Base-by-base conservation (phyloP, 2,329 filamentous ascomycete species). In the Apiospora saccharicola region DNA sequence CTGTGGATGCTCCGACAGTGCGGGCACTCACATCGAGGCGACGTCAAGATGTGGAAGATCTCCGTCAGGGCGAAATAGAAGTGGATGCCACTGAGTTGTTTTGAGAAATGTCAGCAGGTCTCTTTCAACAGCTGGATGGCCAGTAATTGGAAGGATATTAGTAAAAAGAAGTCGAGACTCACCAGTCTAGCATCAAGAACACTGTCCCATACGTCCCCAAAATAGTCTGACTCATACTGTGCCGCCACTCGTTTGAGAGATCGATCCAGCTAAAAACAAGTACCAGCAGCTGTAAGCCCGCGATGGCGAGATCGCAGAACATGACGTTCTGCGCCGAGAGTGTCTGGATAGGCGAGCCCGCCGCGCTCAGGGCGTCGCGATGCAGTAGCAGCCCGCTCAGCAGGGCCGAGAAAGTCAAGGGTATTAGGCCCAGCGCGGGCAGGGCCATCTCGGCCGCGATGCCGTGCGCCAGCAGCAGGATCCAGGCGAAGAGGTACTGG, bases 171-270 rank as follows among this genome's bases (percentile, higher is more conserved):
- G 24, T 16, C 19, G 16, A 22, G 13, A 26, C 67, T 37, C 12
- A 68, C 67, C 43, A 68, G n/a, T 68, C 67, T 24, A 47, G 19
- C 67, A 68, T 68, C 67, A 68, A 47, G 5, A 68, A 68, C 26
- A 68, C 67, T 1, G 67, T 68, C 12, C 67, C 41, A 14, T 68
- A 68, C 67, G 67, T 68, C n/a, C 67, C 67, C 67, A 68, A 10
- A 8, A 49, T 22, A 12, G 12, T 46, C 41, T 4, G 3, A 22
- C 67, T 37, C 22, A 13, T 16, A 8, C 26, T 5, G 12, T 24
- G 8, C 2, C 30, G 53, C 26, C 26, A n/a, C 13, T 12, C 3
- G 41, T 37, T 13, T 4, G 41, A n/a, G 41, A 68, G 3, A 14
- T 13, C 7, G 41, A 68, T 30, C 67, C 67, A 68, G 12, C 3